Percentiles rank a stretch among this genome's conserved stretches.
Conservation (phyloP, 495 filamentous ascomycete genomes). For the Elaphomyces granulatus region DNA sequence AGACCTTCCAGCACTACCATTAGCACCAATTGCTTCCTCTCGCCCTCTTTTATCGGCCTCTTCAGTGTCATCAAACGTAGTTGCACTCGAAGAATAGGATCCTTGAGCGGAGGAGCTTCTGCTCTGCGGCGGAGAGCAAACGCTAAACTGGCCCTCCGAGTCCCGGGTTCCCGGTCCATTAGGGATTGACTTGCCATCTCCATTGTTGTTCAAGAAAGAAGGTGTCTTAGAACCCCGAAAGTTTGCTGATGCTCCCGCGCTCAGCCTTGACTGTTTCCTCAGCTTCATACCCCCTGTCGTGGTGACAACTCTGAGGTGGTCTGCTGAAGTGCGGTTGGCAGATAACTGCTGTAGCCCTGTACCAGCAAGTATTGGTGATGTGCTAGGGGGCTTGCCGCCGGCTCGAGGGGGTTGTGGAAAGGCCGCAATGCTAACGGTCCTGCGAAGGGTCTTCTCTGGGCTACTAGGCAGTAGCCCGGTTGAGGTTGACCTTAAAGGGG, state of each 20-base stretch:
- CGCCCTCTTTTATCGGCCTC: constrained; percentile 31
- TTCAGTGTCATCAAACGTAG: constrained; percentile 62
- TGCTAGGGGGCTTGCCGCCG: constrained; percentile 31
- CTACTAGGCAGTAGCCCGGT: constrained; percentile 22
- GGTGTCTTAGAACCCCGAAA: constrained; percentile 43
- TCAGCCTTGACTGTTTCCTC: constrained; percentile 26
- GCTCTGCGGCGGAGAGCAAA: constrained; percentile 71
- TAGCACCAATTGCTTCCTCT: not conserved
- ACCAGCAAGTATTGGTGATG: constrained; percentile 13
- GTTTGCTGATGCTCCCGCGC: constrained; percentile 27
- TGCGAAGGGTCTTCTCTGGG: constrained; percentile 53
- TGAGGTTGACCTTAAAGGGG: constrained; percentile 28
- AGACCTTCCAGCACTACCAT: not conserved
- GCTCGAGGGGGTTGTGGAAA: constrained; percentile 80
- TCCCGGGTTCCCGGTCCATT: constrained; percentile 42
- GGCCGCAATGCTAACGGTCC: constrained; percentile 77
- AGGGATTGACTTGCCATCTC: constrained; percentile 56
- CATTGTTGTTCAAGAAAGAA: constrained; percentile 65
- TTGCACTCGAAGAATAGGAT: constrained; percentile 81
- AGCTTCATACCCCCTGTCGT: constrained; percentile 17
- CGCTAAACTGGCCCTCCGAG: constrained; percentile 54
- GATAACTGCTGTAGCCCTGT: constrained; percentile 17
- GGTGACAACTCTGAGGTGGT: constrained; percentile 10
- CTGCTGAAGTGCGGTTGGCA: constrained; percentile 3
- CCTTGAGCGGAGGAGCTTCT: constrained; percentile 79